Conservation (phyloP, 139 green algal genomes). For the Chlorella sp. region DNA sequence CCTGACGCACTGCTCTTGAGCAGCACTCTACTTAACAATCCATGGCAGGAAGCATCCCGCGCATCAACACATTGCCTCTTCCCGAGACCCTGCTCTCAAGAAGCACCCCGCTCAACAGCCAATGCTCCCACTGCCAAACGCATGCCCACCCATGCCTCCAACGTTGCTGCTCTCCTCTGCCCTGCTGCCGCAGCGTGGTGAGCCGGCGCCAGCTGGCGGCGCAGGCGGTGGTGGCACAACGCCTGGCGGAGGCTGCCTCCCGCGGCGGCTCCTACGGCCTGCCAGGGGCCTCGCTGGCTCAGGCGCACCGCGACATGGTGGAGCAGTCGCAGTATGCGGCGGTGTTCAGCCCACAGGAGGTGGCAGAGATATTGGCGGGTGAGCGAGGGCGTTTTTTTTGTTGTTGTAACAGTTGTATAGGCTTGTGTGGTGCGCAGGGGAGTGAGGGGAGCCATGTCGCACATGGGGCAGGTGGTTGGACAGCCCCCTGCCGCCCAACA, state of each 20-base stretch:
- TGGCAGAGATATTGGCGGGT: constrained; percentile 31
- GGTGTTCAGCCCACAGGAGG: constrained; percentile 11
- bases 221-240: neutral
- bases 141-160: neutral
- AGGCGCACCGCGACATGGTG: constrained; percentile 16
- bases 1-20: no score
- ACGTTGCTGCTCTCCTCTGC: neutral
- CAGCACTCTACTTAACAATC: no score
- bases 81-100: no score
- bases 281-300: neutral
- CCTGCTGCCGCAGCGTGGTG: constrained; percentile 19
- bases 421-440: neutral
- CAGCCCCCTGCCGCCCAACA: neutral
- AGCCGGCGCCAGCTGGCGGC: constrained; percentile 15
- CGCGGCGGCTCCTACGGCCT: constrained; percentile 6
- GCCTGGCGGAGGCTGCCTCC: neutral
- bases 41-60: no score
- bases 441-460: neutral
- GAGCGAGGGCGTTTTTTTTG: neutral
- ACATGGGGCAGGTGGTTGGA: neutral
- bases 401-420: no score
- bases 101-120: no score
- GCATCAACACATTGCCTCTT: no score
- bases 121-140: no score
- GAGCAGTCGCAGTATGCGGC: neutral